phyloP scores from a whole-genome alignment of 345 rosid species.

The Melaleuca quinquenervia region DNA sequence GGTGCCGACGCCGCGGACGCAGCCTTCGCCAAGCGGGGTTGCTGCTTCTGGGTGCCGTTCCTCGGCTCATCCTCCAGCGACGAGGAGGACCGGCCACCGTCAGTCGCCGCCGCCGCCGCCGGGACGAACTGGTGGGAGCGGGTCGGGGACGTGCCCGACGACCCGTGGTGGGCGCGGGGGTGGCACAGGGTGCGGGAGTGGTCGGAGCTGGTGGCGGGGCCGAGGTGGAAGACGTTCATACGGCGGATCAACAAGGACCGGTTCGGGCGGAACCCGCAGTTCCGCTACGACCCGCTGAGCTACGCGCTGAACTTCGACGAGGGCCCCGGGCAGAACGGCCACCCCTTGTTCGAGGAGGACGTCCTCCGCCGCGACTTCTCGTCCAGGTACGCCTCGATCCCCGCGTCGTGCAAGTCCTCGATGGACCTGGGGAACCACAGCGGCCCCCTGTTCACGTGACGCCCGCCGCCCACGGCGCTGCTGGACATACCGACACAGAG shows the following conservation, averaged over 20 bases:
- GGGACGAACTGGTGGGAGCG: conserved; percentile 13
- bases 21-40: neutral
- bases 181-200: conserved; percentile 30
- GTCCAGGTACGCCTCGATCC: conserved; percentile 9
- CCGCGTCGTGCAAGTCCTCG: conserved; percentile 3
- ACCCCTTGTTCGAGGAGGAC: conserved; percentile 4
- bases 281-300: conserved; percentile 69
- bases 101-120: neutral
- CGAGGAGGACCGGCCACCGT: neutral
- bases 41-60: conserved; percentile 9
- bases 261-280: conserved; percentile 20
- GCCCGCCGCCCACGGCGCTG: neutral
- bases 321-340: conserved; percentile 23
- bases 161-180: conserved; percentile 17
- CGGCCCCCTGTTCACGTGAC: conserved; percentile 2
- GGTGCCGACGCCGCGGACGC: neutral
- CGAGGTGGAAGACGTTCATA: conserved; percentile 32
- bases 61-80: neutral
- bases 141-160: neutral
- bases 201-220: conserved; percentile 41
- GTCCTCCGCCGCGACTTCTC: conserved; percentile 9
- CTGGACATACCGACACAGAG: neutral
- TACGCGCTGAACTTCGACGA: conserved; percentile 87
- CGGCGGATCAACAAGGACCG: conserved; percentile 12
- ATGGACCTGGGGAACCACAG: conserved; percentile 7